A percentile compares a stretch with the other conserved stretches of the same genome.
These are phyloP conservation scores for Phascolomyces articulosus DNA, from an alignment of 371 early-diverging fungal species.

Conservation along the genomic window DNA sequence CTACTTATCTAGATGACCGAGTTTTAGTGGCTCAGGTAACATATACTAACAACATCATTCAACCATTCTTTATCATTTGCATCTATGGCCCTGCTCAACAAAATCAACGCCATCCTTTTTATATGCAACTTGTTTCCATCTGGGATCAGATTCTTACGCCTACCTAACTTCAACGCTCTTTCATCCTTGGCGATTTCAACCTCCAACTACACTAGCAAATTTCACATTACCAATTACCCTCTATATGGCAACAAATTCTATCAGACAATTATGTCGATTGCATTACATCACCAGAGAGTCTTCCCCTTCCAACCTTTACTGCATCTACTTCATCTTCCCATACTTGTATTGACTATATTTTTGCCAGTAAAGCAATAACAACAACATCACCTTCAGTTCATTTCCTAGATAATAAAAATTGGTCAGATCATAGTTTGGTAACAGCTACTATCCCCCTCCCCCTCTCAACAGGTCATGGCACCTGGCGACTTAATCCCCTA, in stretches of 20 bases:
- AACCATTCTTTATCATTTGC: slow-evolving; percentile 1
- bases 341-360: neutral
- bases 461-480: neutral
- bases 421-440: slow-evolving; percentile 5
- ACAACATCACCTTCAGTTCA: neutral
- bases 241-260: no score
- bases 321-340: neutral
- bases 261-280: neutral
- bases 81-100: slow-evolving; percentile 1
- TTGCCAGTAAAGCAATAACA: neutral
- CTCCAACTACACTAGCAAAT: neutral
- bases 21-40: slow-evolving; percentile 1
- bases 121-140: neutral
- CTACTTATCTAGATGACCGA: neutral
- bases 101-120: neutral
- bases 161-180: no score
- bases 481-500: neutral
- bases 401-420: neutral
- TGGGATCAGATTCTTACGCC: neutral
- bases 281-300: neutral
- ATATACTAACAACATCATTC: neutral
- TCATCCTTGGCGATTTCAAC: neutral
- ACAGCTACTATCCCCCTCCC: neutral
- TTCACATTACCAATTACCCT: neutral
- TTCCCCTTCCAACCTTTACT: neutral